These are phyloP conservation scores for Epithemia pelagica DNA, from an alignment of 108 stramenopile genomes.

Conservation along the genomic window DNA sequence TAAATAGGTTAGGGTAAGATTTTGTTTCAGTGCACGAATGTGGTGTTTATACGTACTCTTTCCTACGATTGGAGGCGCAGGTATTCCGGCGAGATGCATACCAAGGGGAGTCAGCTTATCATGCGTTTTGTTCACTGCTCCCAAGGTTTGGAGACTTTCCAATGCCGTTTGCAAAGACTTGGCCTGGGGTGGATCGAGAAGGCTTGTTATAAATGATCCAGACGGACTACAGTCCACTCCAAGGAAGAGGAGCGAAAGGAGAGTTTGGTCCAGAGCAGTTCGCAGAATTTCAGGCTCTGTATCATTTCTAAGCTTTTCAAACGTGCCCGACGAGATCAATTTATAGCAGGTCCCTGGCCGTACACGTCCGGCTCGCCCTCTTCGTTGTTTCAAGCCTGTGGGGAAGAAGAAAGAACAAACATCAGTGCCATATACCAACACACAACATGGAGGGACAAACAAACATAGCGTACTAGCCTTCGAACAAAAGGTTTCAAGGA, in stretches of 20 bases:
- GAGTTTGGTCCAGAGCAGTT: slow-evolving; percentile 77
- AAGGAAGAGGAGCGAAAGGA: slow-evolving; percentile 72
- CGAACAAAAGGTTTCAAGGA: slow-evolving; percentile 74
- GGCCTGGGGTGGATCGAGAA: slow-evolving; percentile 69
- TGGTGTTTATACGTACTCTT: slow-evolving; percentile 33
- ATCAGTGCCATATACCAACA: too few relatives aligned
- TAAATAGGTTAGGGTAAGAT: background rate
- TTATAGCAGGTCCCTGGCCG: slow-evolving; percentile 81
- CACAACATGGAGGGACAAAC: too few relatives aligned
- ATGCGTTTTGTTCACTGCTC: slow-evolving; percentile 41
- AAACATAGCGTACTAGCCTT: slow-evolving; percentile 40
- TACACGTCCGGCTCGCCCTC: slow-evolving; percentile 82
- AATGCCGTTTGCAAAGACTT: slow-evolving; percentile 54
- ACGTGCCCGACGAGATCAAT: slow-evolving; percentile 52
- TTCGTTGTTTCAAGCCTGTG: slow-evolving; percentile 51
- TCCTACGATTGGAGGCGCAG: slow-evolving; percentile 74
- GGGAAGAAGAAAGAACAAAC: background rate
- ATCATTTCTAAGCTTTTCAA: slow-evolving; percentile 49
- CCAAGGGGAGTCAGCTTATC: slow-evolving; percentile 62
- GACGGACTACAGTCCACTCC: slow-evolving; percentile 59
- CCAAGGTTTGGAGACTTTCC: slow-evolving; percentile 45
- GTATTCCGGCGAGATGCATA: slow-evolving; percentile 75
- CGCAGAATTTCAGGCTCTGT: slow-evolving; percentile 72
- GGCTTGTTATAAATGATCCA: slow-evolving; percentile 43
- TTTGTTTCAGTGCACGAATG: background rate